Base-by-base conservation (phyloP, 2,329 filamentous ascomycete genomes). In the Dactylellina haptotyla region DNA sequence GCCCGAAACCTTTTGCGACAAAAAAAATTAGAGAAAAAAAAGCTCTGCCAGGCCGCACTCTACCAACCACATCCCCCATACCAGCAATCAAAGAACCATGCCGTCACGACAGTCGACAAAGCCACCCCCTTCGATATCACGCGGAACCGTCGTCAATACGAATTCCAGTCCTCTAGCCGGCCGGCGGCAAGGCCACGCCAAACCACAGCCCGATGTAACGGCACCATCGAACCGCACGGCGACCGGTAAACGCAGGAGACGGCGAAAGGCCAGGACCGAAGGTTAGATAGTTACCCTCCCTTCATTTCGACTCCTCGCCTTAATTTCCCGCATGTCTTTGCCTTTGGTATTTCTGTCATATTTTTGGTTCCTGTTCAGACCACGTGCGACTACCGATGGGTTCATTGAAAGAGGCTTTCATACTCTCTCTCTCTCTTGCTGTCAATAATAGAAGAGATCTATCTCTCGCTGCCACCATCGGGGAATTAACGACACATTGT, bases 231-330 rank as follows among this genome's bases (percentile, higher is more conserved):
- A 64, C 58, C 50, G 73, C 67, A 65, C 69, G 53, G 46, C 71
- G 37, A 62, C 66, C 43, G 43, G 57, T 18, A 77, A 77, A 73
- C 75, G 77, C 39, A 77, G 73, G 66, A 71, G 77, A 58, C 70
- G 75, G 54, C 64, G 71, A 48, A 78, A 77, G 61, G 53, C 76
- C 18, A 73, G 77, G 53, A 77, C 75, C 30, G 75, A 78, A 64
- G 76, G 77, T n/a, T 78, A 75, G 16, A 25, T 34, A n/a, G 1
- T 41, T 32, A 28, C 26, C 26, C 14, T 26, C 48, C 37, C 37
- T 32, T 50, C 25, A 8, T 20, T 14, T 32, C 26, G 2, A 20
- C 8, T 37, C 10, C 18, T 41, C 48, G 5, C 26, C 58, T 58
- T 66, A 57, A 57, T 58, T 51, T 66, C 51, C 62, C 43, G 20